Evolutionary conservation across 1,139 yeast genomes (phyloP).

Genomic region (Yamadazyma trypodendri): DNA sequence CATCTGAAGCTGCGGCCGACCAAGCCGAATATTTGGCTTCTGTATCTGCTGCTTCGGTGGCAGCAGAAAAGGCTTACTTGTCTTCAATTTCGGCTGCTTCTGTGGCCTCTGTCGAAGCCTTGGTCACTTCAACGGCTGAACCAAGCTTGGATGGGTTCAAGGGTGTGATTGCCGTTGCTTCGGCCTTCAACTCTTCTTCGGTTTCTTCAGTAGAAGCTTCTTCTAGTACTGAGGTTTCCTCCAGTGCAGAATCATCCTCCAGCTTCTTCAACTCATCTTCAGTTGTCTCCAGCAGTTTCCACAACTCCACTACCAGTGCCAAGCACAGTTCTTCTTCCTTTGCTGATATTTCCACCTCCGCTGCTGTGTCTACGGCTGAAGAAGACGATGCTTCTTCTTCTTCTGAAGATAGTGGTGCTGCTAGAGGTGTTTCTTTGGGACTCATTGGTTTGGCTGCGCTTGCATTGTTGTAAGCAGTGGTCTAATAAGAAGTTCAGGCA

Average conservation of each 20-base stretch:
- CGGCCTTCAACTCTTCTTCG: conserved; percentile 24
- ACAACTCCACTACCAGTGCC: conserved; percentile 10
- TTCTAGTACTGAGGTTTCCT: conserved; percentile 1
- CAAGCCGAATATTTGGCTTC: conserved; percentile 16
- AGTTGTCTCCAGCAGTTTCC: conserved; percentile 7
- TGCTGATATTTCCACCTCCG: conserved; percentile 13
- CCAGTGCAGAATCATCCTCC: conserved; percentile 8
- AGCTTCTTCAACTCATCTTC: conserved; percentile 11
- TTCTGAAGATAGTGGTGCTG: conserved; percentile 33
- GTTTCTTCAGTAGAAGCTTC: conserved; percentile 6
- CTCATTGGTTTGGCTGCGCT: conserved; percentile 48
- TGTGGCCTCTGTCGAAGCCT: conserved; percentile 18
- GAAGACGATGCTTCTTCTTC: conserved; percentile 12
- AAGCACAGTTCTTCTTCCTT: conserved; percentile 5
- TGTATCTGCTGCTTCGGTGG: conserved; percentile 17
- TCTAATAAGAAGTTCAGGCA: too few relatives aligned
- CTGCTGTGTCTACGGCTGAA: conserved; percentile 17
- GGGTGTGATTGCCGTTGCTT: conserved; percentile 50
- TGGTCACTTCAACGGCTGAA: conserved; percentile 12
- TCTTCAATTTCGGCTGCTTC: conserved; percentile 17
- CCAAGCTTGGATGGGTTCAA: conserved; percentile 35
- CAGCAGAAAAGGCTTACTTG: conserved; percentile 22
- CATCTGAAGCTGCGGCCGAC: conserved; percentile 15
- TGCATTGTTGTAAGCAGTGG: conserved; percentile 47
- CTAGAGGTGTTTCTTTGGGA: conserved; percentile 32